These are phyloP conservation scores for Cyclostephanos tholiformis DNA, from an alignment of 108 stramenopile genomes.

Conservation along the genomic window DNA sequence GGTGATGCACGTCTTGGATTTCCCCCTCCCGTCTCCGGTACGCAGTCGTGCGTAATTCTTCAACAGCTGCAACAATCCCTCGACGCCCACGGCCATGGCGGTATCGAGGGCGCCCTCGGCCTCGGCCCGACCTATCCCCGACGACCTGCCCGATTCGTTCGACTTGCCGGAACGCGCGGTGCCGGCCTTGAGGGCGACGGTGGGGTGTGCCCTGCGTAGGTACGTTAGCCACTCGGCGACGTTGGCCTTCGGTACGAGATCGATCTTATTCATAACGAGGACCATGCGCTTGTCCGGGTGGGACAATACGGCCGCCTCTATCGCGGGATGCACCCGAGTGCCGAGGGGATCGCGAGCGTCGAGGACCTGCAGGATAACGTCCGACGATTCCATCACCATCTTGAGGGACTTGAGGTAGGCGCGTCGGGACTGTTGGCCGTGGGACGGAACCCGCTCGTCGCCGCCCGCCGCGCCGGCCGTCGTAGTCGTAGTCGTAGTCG, in stretches of 20 bases:
- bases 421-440: slow-evolving; percentile 57
- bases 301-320: slow-evolving; percentile 88
- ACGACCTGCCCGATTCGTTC: slow-evolving; percentile 47
- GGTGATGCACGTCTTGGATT: slow-evolving; percentile 87
- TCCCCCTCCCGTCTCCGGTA: slow-evolving; percentile 41
- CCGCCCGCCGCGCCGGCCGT: not conserved
- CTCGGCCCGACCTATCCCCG: slow-evolving; percentile 65
- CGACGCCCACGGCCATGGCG: slow-evolving; percentile 87
- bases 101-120: slow-evolving; percentile 55
- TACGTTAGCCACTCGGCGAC: slow-evolving; percentile 91
- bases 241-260: slow-evolving; percentile 95
- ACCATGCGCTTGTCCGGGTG: slow-evolving; percentile 94
- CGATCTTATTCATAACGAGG: slow-evolving; percentile 98
- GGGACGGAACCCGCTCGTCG: slow-evolving; percentile 18
- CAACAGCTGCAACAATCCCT: slow-evolving; percentile 91
- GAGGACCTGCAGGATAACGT: slow-evolving; percentile 97
- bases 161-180: slow-evolving; percentile 50
- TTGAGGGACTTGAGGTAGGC: slow-evolving; percentile 92
- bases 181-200: slow-evolving; percentile 95
- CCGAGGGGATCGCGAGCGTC: slow-evolving; percentile 98
- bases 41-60: slow-evolving; percentile 98
- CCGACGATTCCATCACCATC: slow-evolving; percentile 94
- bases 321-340: slow-evolving; percentile 83
- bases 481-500: not conserved
- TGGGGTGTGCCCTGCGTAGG: slow-evolving; percentile 81